phyloP scores from a whole-genome alignment of 1,284 basidiomycete species.

The Cryptococcus hybrid region DNA sequence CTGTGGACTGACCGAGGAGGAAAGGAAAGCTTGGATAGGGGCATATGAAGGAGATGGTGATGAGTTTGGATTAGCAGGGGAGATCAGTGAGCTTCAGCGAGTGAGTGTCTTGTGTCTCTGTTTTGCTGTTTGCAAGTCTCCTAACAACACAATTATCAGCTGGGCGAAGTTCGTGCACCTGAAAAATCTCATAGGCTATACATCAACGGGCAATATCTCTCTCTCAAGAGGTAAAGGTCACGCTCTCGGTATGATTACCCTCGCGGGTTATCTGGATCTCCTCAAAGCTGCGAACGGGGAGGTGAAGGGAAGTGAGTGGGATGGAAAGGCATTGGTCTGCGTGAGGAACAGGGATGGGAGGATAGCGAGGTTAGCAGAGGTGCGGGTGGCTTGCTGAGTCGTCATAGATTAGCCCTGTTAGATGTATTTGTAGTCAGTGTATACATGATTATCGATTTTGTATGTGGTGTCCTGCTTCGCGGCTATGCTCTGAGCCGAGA shows the following conservation, averaged over 20 bases:
- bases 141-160: conserved; percentile 39
- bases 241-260: conserved; percentile 67
- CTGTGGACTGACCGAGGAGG: conserved; percentile 59
- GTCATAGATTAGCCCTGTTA: too few relatives aligned
- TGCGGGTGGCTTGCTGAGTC: conserved; percentile 4
- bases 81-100: conserved; percentile 50
- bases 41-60: conserved; percentile 37
- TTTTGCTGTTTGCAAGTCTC: conserved; percentile 5
- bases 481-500: too few relatives aligned
- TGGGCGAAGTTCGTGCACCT: conserved; percentile 53
- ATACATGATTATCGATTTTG: too few relatives aligned
- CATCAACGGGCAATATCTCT: conserved; percentile 76
- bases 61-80: conserved; percentile 20
- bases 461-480: too few relatives aligned
- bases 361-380: conserved; percentile 49
- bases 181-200: conserved; percentile 65
- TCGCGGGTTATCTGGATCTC: conserved; percentile 57
- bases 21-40: conserved; percentile 54
- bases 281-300: conserved; percentile 36
- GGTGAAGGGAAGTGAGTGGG: conserved; percentile 2
- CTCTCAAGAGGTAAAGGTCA: conserved; percentile 70
- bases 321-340: conserved; percentile 46
- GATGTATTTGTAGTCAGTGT: too few relatives aligned
- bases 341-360: conserved; percentile 52
- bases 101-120: conserved; percentile 46